Evolutionary conservation across 305 asterid species (phyloP).

Genomic region (Fraxinus baroniana): DNA sequence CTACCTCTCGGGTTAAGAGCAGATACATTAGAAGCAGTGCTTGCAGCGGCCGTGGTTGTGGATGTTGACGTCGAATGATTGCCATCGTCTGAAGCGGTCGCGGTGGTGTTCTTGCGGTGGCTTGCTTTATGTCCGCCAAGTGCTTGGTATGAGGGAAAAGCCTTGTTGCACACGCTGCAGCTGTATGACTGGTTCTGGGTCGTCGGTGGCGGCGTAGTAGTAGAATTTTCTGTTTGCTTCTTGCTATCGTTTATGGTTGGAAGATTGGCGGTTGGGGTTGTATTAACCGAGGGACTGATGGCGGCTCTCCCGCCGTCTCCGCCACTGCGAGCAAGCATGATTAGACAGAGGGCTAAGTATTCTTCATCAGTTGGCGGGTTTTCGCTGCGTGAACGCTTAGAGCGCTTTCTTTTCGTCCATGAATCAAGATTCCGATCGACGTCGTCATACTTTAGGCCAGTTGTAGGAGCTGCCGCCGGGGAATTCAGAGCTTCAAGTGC

Average conservation of each 20-base stretch:
- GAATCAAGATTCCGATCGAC: constrained; percentile 14
- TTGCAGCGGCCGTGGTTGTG: neutral
- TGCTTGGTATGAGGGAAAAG: constrained; percentile 62
- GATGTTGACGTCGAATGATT: constrained; percentile 29
- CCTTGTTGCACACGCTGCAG: constrained; percentile 59
- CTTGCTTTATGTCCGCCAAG: constrained; percentile 86
- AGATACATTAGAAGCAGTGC: constrained; percentile 20
- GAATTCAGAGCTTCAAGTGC: constrained; percentile 49
- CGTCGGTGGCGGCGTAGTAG: neutral
- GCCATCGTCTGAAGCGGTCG: constrained; percentile 23
- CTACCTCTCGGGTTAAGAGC: constrained; percentile 51
- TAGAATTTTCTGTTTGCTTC: neutral
- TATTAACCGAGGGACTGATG: neutral
- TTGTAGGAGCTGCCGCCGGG: constrained; percentile 24
- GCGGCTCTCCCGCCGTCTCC: neutral
- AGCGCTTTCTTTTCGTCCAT: constrained; percentile 45
- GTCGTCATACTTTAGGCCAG: constrained; percentile 26
- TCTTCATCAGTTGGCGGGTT: constrained; percentile 35
- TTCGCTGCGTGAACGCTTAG: constrained; percentile 32
- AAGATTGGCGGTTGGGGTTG: neutral
- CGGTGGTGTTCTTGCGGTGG: constrained; percentile 46
- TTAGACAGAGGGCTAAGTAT: constrained; percentile 51
- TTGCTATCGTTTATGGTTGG: neutral
- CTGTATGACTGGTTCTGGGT: constrained; percentile 29
- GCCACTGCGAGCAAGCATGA: constrained; percentile 51